Percentiles rank a stretch among this genome's conserved stretches.
These are phyloP conservation scores for Lophiostoma macrostomum DNA, from an alignment of 495 filamentous ascomycete species.

Conservation along the genomic window DNA sequence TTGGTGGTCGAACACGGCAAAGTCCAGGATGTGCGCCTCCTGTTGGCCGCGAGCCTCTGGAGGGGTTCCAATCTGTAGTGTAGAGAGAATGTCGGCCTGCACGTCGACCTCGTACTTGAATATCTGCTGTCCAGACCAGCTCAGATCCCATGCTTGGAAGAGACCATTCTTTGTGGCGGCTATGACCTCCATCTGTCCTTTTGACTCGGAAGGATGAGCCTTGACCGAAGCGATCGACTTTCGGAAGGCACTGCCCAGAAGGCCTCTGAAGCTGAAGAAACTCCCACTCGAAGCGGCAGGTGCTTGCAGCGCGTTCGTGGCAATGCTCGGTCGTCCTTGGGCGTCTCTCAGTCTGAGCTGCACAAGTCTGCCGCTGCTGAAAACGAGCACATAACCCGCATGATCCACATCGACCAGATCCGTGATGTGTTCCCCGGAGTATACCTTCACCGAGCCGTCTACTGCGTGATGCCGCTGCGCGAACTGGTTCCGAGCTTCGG, in stretches of 20 bases:
- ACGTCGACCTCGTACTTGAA: conserved; percentile 53
- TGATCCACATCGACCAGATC: conserved; percentile 79
- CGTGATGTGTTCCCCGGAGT: conserved; percentile 71
- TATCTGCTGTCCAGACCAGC: conserved; percentile 69
- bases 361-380: conserved; percentile 79
- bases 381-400: conserved; percentile 76
- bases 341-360: conserved; percentile 79
- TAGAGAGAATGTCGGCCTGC: conserved; percentile 42
- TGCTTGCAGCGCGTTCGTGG: conserved; percentile 67
- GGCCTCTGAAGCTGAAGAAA: conserved; percentile 58
- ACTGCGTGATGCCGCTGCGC: conserved; percentile 74
- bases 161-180: conserved; percentile 70
- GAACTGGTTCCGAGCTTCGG: conserved; percentile 69
- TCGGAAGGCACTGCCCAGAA: conserved; percentile 55
- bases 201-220: conserved; percentile 61
- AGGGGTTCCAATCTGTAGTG: conserved; percentile 14
- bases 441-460: conserved; percentile 69
- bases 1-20: conserved; percentile 40
- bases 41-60: conserved; percentile 24
- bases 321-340: conserved; percentile 79
- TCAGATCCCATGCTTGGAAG: conserved; percentile 81
- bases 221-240: conserved; percentile 75
- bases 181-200: conserved; percentile 81
- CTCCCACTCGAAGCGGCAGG: conserved; percentile 53
- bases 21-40: conserved; percentile 47